phyloP scores from a whole-genome alignment of 495 filamentous ascomycete genomes.

The Talaromyces borbonicus region DNA sequence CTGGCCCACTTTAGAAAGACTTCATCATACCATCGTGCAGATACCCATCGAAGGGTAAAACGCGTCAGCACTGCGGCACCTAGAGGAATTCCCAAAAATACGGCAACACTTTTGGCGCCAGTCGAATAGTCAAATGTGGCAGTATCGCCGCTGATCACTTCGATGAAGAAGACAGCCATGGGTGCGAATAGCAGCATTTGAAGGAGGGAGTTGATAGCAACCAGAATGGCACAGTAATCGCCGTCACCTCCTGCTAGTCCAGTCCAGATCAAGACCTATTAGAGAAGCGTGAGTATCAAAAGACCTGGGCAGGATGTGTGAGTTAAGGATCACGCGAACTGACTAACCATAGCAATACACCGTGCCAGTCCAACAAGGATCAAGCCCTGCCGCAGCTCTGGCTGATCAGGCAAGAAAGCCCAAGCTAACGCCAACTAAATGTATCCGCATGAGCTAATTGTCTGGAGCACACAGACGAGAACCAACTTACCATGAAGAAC shows the following conservation, averaged over 20 bases:
- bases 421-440: slow-evolving; percentile 54
- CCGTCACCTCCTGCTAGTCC: slow-evolving; percentile 65
- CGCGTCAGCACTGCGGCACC: slow-evolving; percentile 71
- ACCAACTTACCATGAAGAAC: slow-evolving; percentile 61
- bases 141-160: slow-evolving; percentile 46
- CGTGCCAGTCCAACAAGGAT: slow-evolving; percentile 70
- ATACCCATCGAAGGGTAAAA: slow-evolving; percentile 45
- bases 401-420: slow-evolving; percentile 71
- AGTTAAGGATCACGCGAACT: not conserved
- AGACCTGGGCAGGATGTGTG: not conserved
- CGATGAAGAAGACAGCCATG: slow-evolving; percentile 67
- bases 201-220: slow-evolving; percentile 77
- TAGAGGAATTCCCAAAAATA: slow-evolving; percentile 80
- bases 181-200: slow-evolving; percentile 86
- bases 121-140: slow-evolving; percentile 52
- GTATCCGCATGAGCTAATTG: not conserved
- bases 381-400: slow-evolving; percentile 56
- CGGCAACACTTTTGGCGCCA: slow-evolving; percentile 71
- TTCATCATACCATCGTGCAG: slow-evolving; percentile 52
- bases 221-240: slow-evolving; percentile 85
- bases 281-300: not conserved
- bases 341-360: slow-evolving; percentile 72
- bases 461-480: not conserved
- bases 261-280: slow-evolving; percentile 70
- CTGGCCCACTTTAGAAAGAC: slow-evolving; percentile 56